Base-by-base conservation (phyloP, 2,329 filamentous ascomycete species). In the Ascochyta koolunga region DNA sequence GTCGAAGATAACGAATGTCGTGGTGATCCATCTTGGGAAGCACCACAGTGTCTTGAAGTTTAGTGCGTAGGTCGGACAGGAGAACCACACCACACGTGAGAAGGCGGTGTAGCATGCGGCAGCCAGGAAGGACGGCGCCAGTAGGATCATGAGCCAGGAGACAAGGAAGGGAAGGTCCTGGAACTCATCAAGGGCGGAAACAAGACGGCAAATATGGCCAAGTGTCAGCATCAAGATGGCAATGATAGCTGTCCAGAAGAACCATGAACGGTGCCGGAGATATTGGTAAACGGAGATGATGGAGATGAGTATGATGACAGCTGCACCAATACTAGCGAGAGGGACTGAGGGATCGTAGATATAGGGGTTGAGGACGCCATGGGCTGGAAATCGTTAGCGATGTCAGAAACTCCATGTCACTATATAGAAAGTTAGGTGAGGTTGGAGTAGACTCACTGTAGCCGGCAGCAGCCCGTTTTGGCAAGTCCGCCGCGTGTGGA, bases 81-180 rank as follows among this genome's bases (percentile, higher is more conserved):
- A 69, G 54, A 74, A 74, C 71, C 71, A 74, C 13, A 82, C 76
- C 32, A 82, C 72, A 8, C 80, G 76, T 27, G 76, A 77, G 32
- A 82, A 75, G 15, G 75, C 70, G 68, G 81, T 82, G 61, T 83
- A 82, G 56, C 81, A 78, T 0, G 77, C 76, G 13, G 80, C 80
- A 16, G 80, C 80, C 56, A 80, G 78, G 44, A 82, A 76, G 3
- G 77, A 77, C 1, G 80, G 80, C 1, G 77, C 79, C 21, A 83
- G 72, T 4, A 82, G 73, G 40, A 81, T 72, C 60, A 82, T 74
- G 29, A 81, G 58, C 46, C 78, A 71, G 1, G 77, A 77, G 50
- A 76, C 77, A 46, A 79, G 65, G 31, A 71, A 72, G 0, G 78
- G 76, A 0, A 64, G 24, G 27, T 71, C 66, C 25, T 67, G 52